These are phyloP conservation scores for Sugiyamaella qingdaonensis DNA, from an alignment of 805 yeast species.

Conservation along the genomic window DNA sequence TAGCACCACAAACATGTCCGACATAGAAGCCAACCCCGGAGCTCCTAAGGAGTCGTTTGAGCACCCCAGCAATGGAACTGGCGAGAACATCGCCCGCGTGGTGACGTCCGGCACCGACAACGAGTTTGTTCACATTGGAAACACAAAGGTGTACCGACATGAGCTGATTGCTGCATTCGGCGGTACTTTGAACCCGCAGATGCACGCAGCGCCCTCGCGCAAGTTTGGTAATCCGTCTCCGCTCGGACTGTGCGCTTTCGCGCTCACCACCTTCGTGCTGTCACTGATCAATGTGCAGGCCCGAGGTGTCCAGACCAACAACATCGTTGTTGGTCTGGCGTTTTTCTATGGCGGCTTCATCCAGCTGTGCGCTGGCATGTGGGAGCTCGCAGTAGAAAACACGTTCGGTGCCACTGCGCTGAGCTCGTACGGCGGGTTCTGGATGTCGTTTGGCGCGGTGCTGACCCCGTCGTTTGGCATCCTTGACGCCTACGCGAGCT, in stretches of 20 bases:
- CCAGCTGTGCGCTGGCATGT: slow-evolving; percentile 60
- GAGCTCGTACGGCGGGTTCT: slow-evolving; percentile 62
- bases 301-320: slow-evolving; percentile 48
- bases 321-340: slow-evolving; percentile 54
- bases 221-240: slow-evolving; percentile 66
- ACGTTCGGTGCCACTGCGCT: slow-evolving; percentile 66
- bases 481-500: slow-evolving; percentile 45
- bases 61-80: background rate
- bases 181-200: slow-evolving; percentile 76
- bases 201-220: slow-evolving; percentile 52
- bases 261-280: slow-evolving; percentile 57
- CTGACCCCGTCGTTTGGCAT: slow-evolving; percentile 59
- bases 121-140: slow-evolving; percentile 67
- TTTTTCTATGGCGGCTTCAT: slow-evolving; percentile 60
- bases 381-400: slow-evolving; percentile 62
- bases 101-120: slow-evolving; percentile 19
- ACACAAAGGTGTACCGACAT: slow-evolving; percentile 57
- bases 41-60: background rate
- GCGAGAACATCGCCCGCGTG: slow-evolving; percentile 14
- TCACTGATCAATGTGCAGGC: slow-evolving; percentile 54
- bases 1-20: background rate
- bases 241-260: slow-evolving; percentile 57
- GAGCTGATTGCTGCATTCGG: slow-evolving; percentile 46
- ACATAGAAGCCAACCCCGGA: slow-evolving; percentile 10
- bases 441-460: slow-evolving; percentile 63